A percentile compares a stretch with the other conserved stretches of the same genome.
Conservation (phyloP, 1,139 yeast species). For the Magnusiomyces magnusii region DNA sequence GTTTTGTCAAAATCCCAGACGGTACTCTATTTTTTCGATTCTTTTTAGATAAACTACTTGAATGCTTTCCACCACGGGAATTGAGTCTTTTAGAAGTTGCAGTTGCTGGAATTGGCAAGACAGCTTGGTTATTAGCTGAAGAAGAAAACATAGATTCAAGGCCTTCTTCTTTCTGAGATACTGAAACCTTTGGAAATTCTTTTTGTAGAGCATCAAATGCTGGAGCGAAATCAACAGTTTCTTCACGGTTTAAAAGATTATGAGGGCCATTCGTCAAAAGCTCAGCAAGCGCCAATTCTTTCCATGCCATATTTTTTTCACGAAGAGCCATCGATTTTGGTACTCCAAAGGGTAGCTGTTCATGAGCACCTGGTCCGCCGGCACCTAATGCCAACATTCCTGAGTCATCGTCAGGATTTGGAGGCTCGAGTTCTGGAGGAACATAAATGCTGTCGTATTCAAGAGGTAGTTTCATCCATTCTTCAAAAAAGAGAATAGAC, state of each 20-base stretch:
- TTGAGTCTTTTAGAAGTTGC: background rate
- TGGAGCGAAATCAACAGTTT: slow-evolving; percentile 8
- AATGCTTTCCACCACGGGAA: background rate
- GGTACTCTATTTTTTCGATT: background rate
- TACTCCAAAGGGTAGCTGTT: slow-evolving; percentile 26
- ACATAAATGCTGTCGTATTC: slow-evolving; percentile 32
- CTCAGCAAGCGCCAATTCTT: slow-evolving; percentile 29
- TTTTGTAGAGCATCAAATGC: background rate
- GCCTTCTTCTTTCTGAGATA: background rate
- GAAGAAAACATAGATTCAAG: background rate
- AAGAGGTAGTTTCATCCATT: slow-evolving; percentile 32
- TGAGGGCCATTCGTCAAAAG: slow-evolving; percentile 22
- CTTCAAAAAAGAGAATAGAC: slow-evolving; percentile 28
- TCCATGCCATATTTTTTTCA: slow-evolving; percentile 30
- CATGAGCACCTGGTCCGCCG: slow-evolving; percentile 20
- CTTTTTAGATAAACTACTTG: background rate
- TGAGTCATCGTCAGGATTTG: slow-evolving; percentile 30
- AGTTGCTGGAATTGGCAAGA: background rate
- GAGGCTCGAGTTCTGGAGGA: slow-evolving; percentile 30
- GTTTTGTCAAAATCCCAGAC: background rate
- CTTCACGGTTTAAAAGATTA: slow-evolving; percentile 13
- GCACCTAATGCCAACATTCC: background rate
- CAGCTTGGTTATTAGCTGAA: background rate
- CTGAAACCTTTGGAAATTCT: background rate
- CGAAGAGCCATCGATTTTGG: slow-evolving; percentile 17